Conservation (phyloP, 2,329 filamentous ascomycete species). For the Epichloe baconii region DNA sequence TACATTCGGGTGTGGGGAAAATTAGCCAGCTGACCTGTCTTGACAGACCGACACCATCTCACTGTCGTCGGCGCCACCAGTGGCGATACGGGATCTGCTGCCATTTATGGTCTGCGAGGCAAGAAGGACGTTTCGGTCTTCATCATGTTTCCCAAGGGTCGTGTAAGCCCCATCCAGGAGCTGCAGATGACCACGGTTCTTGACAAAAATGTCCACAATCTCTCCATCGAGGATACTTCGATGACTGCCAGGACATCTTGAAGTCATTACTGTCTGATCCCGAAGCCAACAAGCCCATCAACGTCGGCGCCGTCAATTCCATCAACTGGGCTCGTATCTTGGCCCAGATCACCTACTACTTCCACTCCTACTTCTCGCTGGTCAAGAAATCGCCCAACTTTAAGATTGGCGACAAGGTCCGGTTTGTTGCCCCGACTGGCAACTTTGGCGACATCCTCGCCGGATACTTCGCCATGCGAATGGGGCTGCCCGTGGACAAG, state of each 20-base stretch:
- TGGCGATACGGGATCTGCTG: conserved; percentile 83
- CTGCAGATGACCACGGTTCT: conserved; percentile 93
- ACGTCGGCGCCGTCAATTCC: conserved; percentile 86
- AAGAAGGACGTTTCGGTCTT: conserved; percentile 97
- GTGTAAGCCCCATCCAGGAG: conserved; percentile 84
- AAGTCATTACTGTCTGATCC: conserved; percentile 84
- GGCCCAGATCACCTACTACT: conserved; percentile 95
- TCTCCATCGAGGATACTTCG: conserved; percentile 86
- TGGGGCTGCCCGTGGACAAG: conserved; percentile 81
- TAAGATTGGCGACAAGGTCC: conserved; percentile 53
- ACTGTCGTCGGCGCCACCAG: conserved; percentile 80
- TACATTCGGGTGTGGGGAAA: not conserved
- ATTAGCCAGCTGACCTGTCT: conserved; percentile 9
- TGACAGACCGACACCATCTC: conserved; percentile 58
- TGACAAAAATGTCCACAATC: conserved; percentile 84
- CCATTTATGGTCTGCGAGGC: conserved; percentile 85
- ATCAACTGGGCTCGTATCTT: conserved; percentile 96
- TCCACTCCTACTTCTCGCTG: conserved; percentile 83
- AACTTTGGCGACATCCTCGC: conserved; percentile 95
- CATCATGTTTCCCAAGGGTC: conserved; percentile 85
- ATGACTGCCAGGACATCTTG: conserved; percentile 95
- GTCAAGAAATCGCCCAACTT: conserved; percentile 45
- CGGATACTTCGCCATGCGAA: conserved; percentile 81
- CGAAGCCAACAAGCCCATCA: conserved; percentile 68
- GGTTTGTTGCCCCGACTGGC: conserved; percentile 84